Evolutionary conservation across 2,329 filamentous ascomycete species (phyloP).

Genomic region (Paracoccidioides lutzii): DNA sequence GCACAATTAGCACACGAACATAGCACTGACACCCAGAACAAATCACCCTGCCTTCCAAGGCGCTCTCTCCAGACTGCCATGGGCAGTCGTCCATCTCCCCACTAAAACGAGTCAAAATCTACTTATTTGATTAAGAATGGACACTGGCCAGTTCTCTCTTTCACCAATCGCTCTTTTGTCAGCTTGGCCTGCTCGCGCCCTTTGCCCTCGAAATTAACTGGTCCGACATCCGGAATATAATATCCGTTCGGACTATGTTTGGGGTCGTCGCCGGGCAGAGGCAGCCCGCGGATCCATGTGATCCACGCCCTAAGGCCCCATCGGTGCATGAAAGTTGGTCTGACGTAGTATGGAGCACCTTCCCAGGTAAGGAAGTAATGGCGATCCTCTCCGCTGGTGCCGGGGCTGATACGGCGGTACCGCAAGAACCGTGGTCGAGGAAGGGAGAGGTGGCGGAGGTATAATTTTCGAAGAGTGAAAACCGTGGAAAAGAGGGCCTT

Average conservation of each 20-base stretch:
- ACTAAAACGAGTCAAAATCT: not conserved
- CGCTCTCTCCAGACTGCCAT: not conserved
- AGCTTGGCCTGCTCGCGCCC: slow-evolving; percentile 39
- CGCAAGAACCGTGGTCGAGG: slow-evolving; percentile 40
- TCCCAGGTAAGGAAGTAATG: slow-evolving; percentile 42
- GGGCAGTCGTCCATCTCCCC: too few species aligned
- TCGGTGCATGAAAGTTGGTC: slow-evolving; percentile 46
- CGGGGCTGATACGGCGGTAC: slow-evolving; percentile 28
- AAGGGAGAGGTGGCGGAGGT: slow-evolving; percentile 45
- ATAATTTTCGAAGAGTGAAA: slow-evolving; percentile 41
- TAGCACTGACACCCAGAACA: too few species aligned
- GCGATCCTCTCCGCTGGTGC: slow-evolving; percentile 42
- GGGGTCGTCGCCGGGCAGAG: slow-evolving; percentile 37
- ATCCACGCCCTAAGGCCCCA: slow-evolving; percentile 48
- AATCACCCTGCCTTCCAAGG: not conserved
- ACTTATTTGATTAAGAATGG: slow-evolving; percentile 28
- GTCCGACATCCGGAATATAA: slow-evolving; percentile 47
- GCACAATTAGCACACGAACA: too few species aligned
- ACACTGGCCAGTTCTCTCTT: slow-evolving; percentile 33
- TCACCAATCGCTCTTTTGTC: slow-evolving; percentile 26
- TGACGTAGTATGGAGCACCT: slow-evolving; percentile 53
- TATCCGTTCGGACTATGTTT: slow-evolving; percentile 39
- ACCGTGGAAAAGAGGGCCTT: slow-evolving; percentile 32
- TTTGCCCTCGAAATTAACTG: slow-evolving; percentile 40
- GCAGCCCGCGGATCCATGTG: slow-evolving; percentile 33